These are phyloP conservation scores for Skeletonema tropicum DNA, from an alignment of 108 stramenopile species.

Conservation along the genomic window DNA sequence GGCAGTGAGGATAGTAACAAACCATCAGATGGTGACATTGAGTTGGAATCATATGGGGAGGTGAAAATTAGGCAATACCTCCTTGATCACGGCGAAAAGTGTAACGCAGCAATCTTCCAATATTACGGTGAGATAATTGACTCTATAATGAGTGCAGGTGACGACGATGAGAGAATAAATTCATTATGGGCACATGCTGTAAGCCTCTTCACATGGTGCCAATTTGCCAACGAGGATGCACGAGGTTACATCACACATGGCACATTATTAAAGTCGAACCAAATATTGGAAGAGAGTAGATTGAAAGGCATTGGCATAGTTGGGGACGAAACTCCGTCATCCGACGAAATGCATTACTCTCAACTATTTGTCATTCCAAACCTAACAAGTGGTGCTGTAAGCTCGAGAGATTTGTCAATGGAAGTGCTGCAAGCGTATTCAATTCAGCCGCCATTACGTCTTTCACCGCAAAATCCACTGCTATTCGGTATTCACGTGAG, in stretches of 20 bases:
- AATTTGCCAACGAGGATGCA: constrained; percentile 22
- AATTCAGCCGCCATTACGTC: no score
- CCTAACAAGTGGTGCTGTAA: no score
- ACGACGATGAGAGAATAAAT: not conserved
- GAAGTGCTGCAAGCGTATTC: no score
- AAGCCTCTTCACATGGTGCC: constrained; percentile 9
- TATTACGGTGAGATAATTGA: not conserved
- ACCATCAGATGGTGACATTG: constrained; percentile 5
- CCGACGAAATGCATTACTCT: no score
- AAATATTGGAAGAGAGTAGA: no score
- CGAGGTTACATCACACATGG: constrained; percentile 16
- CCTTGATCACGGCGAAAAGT: constrained; percentile 1
- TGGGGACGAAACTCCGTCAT: no score
- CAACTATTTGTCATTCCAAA: no score
- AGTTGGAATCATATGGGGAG: constrained; percentile 12
- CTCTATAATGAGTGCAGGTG: not conserved
- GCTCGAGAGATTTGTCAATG: no score
- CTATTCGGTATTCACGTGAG: no score
- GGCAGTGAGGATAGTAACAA: not conserved
- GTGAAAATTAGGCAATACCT: constrained; percentile 12
- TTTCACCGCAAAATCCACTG: no score
- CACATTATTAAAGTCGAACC: no score
- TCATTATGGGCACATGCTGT: constrained; percentile 4
- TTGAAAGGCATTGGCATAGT: no score
- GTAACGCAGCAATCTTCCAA: not conserved